These are phyloP conservation scores for Carex myosuroides DNA, from an alignment of 176 grass and related monocot species.

Conservation along the genomic window DNA sequence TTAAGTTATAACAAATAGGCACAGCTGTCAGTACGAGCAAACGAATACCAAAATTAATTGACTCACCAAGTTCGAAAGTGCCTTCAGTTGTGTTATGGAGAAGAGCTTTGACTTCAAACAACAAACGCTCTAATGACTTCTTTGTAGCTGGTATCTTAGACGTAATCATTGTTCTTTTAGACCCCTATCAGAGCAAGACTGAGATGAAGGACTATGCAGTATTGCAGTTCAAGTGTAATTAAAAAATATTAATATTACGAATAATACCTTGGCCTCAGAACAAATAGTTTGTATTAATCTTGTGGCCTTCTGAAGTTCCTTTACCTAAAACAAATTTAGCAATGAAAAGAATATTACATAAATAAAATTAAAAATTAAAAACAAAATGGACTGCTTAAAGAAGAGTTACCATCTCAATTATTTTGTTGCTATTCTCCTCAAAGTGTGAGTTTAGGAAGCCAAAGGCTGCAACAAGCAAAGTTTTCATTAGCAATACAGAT, in stretches of 20 bases:
- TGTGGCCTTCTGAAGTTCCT: slow-evolving; percentile 66
- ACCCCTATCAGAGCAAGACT: slow-evolving; percentile 30
- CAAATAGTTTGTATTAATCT: slow-evolving; percentile 83
- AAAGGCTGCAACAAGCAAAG: slow-evolving; percentile 47
- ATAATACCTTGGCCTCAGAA: slow-evolving; percentile 67
- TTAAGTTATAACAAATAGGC: background rate
- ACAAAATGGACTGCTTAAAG: background rate
- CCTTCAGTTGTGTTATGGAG: slow-evolving; percentile 46
- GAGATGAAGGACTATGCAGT: slow-evolving; percentile 4
- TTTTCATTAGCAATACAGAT: background rate
- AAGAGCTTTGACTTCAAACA: slow-evolving; percentile 80
- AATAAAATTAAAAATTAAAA: slow-evolving; percentile 8
- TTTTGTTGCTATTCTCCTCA: slow-evolving; percentile 35
- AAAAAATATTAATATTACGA: background rate
- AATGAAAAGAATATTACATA: background rate
- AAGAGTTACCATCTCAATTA: slow-evolving; percentile 59
- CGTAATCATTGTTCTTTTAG: slow-evolving; percentile 78
- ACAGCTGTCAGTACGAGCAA: background rate
- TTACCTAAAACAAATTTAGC: slow-evolving; percentile 45
- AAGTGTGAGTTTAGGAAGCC: slow-evolving; percentile 65
- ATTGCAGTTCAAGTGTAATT: background rate
- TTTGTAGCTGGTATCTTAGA: slow-evolving; percentile 77
- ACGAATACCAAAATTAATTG: background rate
- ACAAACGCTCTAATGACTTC: slow-evolving; percentile 64
- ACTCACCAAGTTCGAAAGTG: slow-evolving; percentile 48